Percentiles rank a stretch among this genome's conserved stretches.
These are phyloP conservation scores for Fonsecaea pedrosoi DNA, from an alignment of 2,329 filamentous ascomycete species.

Conservation along the genomic window DNA sequence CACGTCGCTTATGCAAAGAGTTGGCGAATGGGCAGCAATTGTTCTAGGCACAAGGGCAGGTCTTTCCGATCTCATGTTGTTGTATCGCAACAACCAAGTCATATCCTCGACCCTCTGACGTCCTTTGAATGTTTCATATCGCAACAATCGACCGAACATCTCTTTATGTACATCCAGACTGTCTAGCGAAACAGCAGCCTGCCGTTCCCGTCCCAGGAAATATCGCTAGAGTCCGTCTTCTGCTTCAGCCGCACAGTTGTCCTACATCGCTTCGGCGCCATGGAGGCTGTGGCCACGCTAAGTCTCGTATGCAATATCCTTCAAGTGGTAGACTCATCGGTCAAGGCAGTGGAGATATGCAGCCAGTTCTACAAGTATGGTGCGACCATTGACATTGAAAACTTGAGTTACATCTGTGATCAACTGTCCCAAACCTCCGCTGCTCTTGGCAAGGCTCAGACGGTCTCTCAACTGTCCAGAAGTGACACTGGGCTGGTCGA, in stretches of 20 bases:
- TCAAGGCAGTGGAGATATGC: neutral
- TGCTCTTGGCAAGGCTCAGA: neutral
- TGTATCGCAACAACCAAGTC: neutral
- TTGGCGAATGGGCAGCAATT: neutral
- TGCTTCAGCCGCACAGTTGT: neutral
- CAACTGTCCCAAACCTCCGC: conserved; percentile 3
- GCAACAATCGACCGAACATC: neutral
- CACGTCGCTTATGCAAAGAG: neutral
- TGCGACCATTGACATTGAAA: conserved; percentile 7
- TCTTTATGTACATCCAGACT: neutral
- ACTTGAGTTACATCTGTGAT: neutral
- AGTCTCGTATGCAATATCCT: conserved; percentile 15
- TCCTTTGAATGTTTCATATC: neutral
- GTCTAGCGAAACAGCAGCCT: neutral
- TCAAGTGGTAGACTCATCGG: conserved; percentile 10
- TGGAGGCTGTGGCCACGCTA: conserved; percentile 13
- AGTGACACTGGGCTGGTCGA: neutral
- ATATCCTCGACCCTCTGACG: neutral
- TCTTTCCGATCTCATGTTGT: neutral
- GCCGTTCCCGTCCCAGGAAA: neutral
- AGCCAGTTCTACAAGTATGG: conserved; percentile 8
- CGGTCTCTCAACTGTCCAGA: neutral
- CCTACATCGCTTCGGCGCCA: neutral
- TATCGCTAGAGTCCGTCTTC: neutral
- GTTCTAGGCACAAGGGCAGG: neutral